Evolutionary conservation across 257 asterid genomes (phyloP), one percentile per base, ranked within the genome.

Genomic region (Coffea canephora): DNA sequence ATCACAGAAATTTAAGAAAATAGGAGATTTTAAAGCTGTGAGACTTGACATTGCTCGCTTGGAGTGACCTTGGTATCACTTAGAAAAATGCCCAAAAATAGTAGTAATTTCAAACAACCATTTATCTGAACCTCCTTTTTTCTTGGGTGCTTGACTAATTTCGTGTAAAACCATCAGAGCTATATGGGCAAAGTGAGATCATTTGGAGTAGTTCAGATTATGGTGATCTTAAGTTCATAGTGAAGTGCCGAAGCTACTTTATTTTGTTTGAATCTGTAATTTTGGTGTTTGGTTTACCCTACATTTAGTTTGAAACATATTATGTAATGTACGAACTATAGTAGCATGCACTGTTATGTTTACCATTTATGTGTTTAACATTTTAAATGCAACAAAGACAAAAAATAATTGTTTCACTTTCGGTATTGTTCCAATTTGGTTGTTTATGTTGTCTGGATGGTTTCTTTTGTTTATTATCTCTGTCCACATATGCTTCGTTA

Each of bases 401-500:
- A 73, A 73, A 49, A 27, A 55, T 59, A 12, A 66, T 50, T 16
- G 27, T 39, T 39, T 39, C 49, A 52, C 13, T 50, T 73, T 73
- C 6, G 6, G 9, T 6, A 16, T 16, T 78, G 36, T 19, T 19
- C 21, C 36, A 12, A 49, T 9, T 74, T 1, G 34, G n/a, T 45
- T 27, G 6, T 15, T 62, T 74, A n/a, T n/a, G 71, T 65, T 73
- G 43, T 74, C 68, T 80, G 66, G 43, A 43, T 46, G 25, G 16
- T 15, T 76, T 45, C 9, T 50, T 62, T 75, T 14, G 23, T 75
- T 23, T 27, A 3, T 27, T 21, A 1, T 11, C 31, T 27, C 70
- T 14, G 67, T 48, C 39, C 45, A 19, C 52, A 21, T 39, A 23
- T 34, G 66, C 36, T 65, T 49, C 39, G 48, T 65, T 43, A 25